Percentiles rank a stretch among this genome's conserved stretches.
Evolutionary conservation across 257 asterid genomes (phyloP).

Genomic region (Nicotiana sylvestris): DNA sequence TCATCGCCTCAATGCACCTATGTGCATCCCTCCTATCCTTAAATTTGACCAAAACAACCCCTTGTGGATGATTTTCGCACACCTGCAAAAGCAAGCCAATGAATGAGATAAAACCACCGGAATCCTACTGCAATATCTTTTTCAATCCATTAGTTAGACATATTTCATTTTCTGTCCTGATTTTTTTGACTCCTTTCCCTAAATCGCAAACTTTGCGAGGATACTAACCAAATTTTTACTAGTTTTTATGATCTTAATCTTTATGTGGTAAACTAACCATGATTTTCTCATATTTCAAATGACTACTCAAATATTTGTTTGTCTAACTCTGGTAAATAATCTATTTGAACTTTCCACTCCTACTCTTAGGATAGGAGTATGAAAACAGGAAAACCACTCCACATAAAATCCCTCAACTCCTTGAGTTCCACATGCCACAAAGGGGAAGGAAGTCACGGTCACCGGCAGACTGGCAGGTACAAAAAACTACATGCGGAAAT

Average conservation of each 20-base stretch:
- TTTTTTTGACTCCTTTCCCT: not conserved
- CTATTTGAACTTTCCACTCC: slow-evolving; percentile 4
- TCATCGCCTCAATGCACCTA: slow-evolving; percentile 87
- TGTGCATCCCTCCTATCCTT: slow-evolving; percentile 76
- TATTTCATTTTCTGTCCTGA: not conserved
- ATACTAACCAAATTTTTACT: not conserved
- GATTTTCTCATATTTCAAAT: not conserved
- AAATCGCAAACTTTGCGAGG: not conserved
- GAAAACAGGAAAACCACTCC: not conserved
- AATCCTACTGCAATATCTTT: not conserved
- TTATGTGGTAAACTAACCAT: not conserved
- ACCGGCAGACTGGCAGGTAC: not conserved
- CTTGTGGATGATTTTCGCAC: slow-evolving; percentile 89
- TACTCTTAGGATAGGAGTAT: not conserved
- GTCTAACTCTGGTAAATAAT: not conserved
- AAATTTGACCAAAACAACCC: slow-evolving; percentile 76
- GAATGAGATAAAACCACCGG: slow-evolving; percentile 7
- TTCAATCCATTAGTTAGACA: not conserved
- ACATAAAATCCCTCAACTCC: not conserved
- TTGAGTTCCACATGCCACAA: not conserved
- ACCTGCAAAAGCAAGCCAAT: slow-evolving; percentile 42
- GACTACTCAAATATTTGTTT: not conserved
- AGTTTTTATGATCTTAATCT: not conserved
- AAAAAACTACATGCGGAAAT: not conserved
- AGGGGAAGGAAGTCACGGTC: not conserved